These are phyloP conservation scores for Hydnomerulius pinastri DNA, from an alignment of 768 basidiomycete genomes.

Conservation along the genomic window DNA sequence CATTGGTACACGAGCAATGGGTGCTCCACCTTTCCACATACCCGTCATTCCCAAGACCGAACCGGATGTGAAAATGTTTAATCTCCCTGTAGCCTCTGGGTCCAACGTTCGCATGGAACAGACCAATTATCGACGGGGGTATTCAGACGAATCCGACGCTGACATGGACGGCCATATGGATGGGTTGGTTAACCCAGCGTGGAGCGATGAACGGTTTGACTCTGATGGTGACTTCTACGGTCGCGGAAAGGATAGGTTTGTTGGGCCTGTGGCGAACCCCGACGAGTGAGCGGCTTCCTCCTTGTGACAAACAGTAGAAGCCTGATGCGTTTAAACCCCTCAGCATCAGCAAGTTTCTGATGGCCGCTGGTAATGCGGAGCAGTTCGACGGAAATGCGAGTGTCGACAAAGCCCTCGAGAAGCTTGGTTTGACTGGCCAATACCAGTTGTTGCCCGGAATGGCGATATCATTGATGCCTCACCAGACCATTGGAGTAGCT, in stretches of 20 bases:
- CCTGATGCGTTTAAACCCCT: background rate
- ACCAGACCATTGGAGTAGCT: conserved; percentile 56
- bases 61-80: background rate
- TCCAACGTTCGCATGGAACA: conserved; percentile 11
- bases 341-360: conserved; percentile 53
- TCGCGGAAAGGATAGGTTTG: conserved; percentile 44
- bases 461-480: conserved; percentile 63
- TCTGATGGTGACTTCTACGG: conserved; percentile 50
- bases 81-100: conserved; percentile 17
- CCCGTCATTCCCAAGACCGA: background rate
- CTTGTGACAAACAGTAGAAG: background rate
- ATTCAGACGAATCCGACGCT: background rate
- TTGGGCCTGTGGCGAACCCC: conserved; percentile 46
- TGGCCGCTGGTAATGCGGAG: conserved; percentile 57
- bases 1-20: background rate
- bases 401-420: conserved; percentile 56
- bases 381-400: conserved; percentile 59
- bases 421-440: conserved; percentile 51
- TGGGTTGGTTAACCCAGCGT: background rate
- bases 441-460: conserved; percentile 57
- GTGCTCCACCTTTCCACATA: background rate
- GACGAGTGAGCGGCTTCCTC: conserved; percentile 47
- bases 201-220: conserved; percentile 36
- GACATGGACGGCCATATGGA: background rate
- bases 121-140: background rate